Evolutionary conservation across 2,329 filamentous ascomycete genomes (phyloP).

Genomic region (Chaetothyriales sp.): DNA sequence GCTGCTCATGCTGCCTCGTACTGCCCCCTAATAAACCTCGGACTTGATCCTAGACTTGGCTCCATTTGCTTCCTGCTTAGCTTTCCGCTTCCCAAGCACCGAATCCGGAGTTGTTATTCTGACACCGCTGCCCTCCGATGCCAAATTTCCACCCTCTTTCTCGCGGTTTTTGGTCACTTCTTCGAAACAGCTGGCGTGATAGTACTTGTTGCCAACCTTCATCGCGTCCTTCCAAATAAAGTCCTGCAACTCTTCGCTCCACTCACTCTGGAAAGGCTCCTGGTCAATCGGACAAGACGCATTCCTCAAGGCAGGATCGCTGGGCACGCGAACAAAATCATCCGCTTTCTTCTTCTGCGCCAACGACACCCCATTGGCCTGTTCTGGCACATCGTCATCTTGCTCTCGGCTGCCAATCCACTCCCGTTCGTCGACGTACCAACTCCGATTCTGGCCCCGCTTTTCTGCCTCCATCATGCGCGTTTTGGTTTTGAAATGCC

Average conservation of each 20-base stretch:
- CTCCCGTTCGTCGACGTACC: constrained; percentile 86
- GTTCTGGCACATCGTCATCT: constrained; percentile 48
- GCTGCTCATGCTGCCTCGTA: neutral
- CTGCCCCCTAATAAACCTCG: constrained; percentile 15
- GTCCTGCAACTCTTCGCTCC: constrained; percentile 85
- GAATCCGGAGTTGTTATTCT: constrained; percentile 47
- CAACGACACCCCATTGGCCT: constrained; percentile 25
- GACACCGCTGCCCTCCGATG: constrained; percentile 21
- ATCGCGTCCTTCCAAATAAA: constrained; percentile 93
- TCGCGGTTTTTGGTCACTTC: constrained; percentile 58
- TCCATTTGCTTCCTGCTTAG: constrained; percentile 32
- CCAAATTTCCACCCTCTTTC: constrained; percentile 23
- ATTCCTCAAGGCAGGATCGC: constrained; percentile 59
- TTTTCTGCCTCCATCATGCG: constrained; percentile 76
- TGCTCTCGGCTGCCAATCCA: constrained; percentile 79
- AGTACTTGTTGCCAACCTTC: constrained; percentile 63
- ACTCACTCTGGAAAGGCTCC: constrained; percentile 83
- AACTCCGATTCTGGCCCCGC: constrained; percentile 78
- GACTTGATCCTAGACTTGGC: constrained; percentile 20
- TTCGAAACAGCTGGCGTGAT: constrained; percentile 77
- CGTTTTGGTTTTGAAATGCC: constrained; percentile 92
- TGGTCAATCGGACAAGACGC: constrained; percentile 86
- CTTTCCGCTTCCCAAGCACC: constrained; percentile 61
- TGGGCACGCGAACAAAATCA: constrained; percentile 71
- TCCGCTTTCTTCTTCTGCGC: constrained; percentile 42